A percentile compares a stretch with the other conserved stretches of the same genome.
Evolutionary conservation across 1,284 basidiomycete species (phyloP).

Genomic region (Ustilago bromivora): DNA sequence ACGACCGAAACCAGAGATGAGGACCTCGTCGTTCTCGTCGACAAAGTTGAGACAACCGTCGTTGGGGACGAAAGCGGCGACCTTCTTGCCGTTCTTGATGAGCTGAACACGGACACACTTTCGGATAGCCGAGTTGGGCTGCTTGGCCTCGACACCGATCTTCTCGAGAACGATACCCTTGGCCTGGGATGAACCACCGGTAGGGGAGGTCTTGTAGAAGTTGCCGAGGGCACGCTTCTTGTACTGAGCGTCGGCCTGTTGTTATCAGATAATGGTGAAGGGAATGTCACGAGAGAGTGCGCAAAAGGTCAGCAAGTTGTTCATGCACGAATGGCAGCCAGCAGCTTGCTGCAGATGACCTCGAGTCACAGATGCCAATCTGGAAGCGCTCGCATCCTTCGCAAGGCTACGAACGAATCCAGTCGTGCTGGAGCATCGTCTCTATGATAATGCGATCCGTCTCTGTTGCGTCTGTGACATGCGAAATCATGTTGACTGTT

Average conservation of each 20-base stretch:
- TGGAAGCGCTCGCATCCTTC: background rate
- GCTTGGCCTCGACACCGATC: slow-evolving; percentile 87
- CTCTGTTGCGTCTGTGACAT: background rate
- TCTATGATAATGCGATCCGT: background rate
- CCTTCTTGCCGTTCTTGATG: slow-evolving; percentile 99
- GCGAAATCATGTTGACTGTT: background rate
- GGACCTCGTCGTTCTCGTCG: slow-evolving; percentile 96
- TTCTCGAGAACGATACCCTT: slow-evolving; percentile 99
- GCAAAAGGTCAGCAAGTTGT: slow-evolving; percentile 19
- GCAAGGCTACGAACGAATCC: background rate
- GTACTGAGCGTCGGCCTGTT: slow-evolving; percentile 95
- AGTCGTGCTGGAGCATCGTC: background rate
- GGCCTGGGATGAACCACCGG: slow-evolving; percentile 98
- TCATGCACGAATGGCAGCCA: background rate
- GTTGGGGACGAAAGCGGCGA: slow-evolving; percentile 73
- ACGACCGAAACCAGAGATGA: slow-evolving; percentile 99
- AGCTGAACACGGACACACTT: slow-evolving; percentile 99
- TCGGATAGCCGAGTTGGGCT: slow-evolving; percentile 99
- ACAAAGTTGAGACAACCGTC: slow-evolving; percentile 98
- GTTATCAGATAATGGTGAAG: background rate
- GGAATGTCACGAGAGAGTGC: background rate
- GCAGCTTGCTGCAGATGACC: background rate
- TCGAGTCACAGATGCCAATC: slow-evolving; percentile 1
- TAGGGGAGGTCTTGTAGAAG: slow-evolving; percentile 99
- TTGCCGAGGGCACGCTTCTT: slow-evolving; percentile 99